Evolutionary conservation across 192 early-diverging fungal genomes (phyloP).

Genomic region (Backusella circina): DNA sequence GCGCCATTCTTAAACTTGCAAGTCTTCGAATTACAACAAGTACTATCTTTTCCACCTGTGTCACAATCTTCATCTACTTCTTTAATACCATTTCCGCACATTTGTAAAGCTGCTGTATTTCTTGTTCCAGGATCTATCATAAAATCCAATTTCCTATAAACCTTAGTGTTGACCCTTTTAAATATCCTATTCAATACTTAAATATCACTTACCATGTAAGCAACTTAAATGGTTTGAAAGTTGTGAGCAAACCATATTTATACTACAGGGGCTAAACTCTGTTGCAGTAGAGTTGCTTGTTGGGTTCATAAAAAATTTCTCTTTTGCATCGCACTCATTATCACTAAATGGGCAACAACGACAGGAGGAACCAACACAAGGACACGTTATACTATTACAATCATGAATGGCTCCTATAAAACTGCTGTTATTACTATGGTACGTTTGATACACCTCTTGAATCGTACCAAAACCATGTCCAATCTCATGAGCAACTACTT

Average conservation of each 20-base stretch:
- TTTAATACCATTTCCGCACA: slow-evolving; percentile 95
- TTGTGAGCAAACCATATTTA: slow-evolving; percentile 49
- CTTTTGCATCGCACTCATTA: slow-evolving; percentile 60
- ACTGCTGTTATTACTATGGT: background rate
- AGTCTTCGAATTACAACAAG: slow-evolving; percentile 78
- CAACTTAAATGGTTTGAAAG: slow-evolving; percentile 22
- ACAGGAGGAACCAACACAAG: slow-evolving; percentile 37
- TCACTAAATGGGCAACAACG: slow-evolving; percentile 70
- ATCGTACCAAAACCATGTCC: slow-evolving; percentile 67
- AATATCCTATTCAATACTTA: background rate
- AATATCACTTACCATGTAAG: slow-evolving; percentile 23
- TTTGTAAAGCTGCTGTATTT: slow-evolving; percentile 46
- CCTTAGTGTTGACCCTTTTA: background rate
- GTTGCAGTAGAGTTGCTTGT: slow-evolving; percentile 57
- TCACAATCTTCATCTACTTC: slow-evolving; percentile 93
- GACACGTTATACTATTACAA: slow-evolving; percentile 67
- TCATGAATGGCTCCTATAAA: slow-evolving; percentile 76
- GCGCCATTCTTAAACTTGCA: slow-evolving; percentile 81
- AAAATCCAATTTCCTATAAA: background rate
- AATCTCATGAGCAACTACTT: slow-evolving; percentile 93
- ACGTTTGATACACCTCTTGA: background rate
- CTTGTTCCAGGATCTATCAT: slow-evolving; percentile 38
- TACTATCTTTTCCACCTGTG: slow-evolving; percentile 73
- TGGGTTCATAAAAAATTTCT: slow-evolving; percentile 74
- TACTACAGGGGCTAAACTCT: slow-evolving; percentile 65